A percentile compares a stretch with the other conserved stretches of the same genome.
These are phyloP conservation scores for Exophiala bonariae DNA, from an alignment of 2,329 filamentous ascomycete species.

Conservation along the genomic window DNA sequence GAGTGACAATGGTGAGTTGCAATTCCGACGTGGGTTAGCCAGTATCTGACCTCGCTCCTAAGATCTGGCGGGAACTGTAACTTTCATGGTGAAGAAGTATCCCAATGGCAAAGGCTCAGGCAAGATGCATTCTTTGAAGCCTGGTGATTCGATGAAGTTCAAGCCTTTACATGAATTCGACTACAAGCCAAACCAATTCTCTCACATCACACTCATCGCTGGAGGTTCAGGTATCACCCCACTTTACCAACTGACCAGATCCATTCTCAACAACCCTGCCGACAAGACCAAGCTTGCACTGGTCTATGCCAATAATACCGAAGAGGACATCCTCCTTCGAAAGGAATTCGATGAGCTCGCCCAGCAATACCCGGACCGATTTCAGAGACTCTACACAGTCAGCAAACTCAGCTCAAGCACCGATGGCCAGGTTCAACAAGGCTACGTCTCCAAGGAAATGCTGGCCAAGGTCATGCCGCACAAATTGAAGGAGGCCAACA, in stretches of 20 bases:
- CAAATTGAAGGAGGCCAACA: constrained; percentile 22
- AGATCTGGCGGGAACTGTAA: constrained; percentile 60
- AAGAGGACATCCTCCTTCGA: constrained; percentile 61
- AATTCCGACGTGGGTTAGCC: not conserved
- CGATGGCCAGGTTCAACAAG: constrained; percentile 49
- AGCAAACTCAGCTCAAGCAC: constrained; percentile 40
- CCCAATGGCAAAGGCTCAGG: constrained; percentile 64
- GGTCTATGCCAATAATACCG: constrained; percentile 66
- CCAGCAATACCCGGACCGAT: constrained; percentile 52
- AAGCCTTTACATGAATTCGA: constrained; percentile 55
- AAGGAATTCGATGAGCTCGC: constrained; percentile 57
- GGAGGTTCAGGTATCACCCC: constrained; percentile 74
- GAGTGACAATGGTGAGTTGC: constrained; percentile 48
- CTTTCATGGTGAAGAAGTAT: constrained; percentile 69
- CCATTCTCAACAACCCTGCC: constrained; percentile 61
- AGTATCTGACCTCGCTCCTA: constrained; percentile 5
- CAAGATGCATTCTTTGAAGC: constrained; percentile 65
- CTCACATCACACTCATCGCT: constrained; percentile 63
- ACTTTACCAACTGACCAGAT: constrained; percentile 63
- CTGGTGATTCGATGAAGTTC: constrained; percentile 63
- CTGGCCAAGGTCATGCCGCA: constrained; percentile 52
- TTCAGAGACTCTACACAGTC: constrained; percentile 61
- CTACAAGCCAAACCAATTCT: constrained; percentile 52
- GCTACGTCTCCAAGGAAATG: constrained; percentile 59
- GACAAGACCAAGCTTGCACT: constrained; percentile 65